Conservation (phyloP, 345 rosid species). For the Hibiscus trionum region DNA sequence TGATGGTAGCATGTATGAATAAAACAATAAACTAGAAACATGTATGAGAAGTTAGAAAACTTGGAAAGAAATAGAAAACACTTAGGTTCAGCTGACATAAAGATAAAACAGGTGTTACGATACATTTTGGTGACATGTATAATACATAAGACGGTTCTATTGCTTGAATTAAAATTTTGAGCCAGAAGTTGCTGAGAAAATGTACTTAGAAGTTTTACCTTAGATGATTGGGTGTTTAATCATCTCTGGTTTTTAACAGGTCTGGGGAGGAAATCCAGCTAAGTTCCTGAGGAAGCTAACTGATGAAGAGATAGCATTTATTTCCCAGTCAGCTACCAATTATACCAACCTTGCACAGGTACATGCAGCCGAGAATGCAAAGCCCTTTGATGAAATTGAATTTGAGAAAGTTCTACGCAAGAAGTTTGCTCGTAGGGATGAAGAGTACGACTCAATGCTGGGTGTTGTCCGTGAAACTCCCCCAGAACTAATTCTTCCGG, state of each 20-base stretch:
- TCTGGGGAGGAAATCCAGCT: constrained; percentile 98
- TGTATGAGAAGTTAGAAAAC: background rate
- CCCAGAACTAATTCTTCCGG: constrained; percentile 69
- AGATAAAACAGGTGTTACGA: background rate
- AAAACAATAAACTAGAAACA: background rate
- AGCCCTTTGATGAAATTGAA: constrained; percentile 69
- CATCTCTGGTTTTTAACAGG: constrained; percentile 28
- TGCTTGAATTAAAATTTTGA: background rate
- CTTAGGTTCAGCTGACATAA: background rate
- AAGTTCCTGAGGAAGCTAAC: constrained; percentile 80
- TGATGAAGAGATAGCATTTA: constrained; percentile 59
- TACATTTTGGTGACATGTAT: background rate
- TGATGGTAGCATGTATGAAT: no score
- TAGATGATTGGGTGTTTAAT: background rate
- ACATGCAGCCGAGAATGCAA: constrained; percentile 83
- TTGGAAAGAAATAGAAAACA: background rate
- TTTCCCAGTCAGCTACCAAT: constrained; percentile 65
- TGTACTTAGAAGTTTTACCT: background rate
- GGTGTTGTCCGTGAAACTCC: constrained; percentile 72
- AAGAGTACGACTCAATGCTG: constrained; percentile 65
- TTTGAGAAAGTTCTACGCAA: constrained; percentile 83
- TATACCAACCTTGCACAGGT: constrained; percentile 81
- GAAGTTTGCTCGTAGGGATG: constrained; percentile 60
- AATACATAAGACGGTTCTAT: background rate
- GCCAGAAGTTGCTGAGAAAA: background rate